These are phyloP conservation scores for Silene coronaria DNA, from an alignment of 179 eudicot species.

Conservation along the genomic window DNA sequence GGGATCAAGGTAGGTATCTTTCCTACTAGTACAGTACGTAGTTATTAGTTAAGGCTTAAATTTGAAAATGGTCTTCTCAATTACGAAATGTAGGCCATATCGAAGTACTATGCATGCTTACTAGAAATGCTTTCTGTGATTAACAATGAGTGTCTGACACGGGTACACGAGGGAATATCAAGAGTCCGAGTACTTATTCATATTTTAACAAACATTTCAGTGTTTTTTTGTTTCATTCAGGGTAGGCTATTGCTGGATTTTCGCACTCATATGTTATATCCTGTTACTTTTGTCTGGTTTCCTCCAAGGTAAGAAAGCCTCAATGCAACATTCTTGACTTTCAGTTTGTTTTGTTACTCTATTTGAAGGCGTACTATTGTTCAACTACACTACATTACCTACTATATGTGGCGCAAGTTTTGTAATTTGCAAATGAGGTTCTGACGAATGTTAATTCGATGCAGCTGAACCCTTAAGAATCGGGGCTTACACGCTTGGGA, in stretches of 20 bases:
- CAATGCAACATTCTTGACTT: background rate
- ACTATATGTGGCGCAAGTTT: background rate
- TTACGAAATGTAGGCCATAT: no score
- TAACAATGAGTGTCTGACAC: no score
- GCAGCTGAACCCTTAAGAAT: slow-evolving; percentile 32
- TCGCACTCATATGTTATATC: slow-evolving; percentile 70
- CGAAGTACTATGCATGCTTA: no score
- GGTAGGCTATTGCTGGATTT: slow-evolving; percentile 89
- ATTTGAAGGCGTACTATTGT: background rate
- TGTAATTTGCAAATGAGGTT: background rate
- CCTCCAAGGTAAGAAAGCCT: slow-evolving; percentile 59
- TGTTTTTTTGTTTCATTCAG: slow-evolving; percentile 54
- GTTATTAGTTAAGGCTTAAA: no score
- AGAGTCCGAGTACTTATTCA: background rate
- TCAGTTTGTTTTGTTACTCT: no score
- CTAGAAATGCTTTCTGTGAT: no score
- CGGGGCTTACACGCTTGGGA: slow-evolving; percentile 50
- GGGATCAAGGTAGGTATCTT: no score
- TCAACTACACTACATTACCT: no score
- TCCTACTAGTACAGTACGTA: no score
- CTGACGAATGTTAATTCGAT: background rate
- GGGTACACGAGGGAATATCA: no score
- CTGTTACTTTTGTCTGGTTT: slow-evolving; percentile 81
- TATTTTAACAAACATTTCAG: background rate
- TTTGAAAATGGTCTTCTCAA: no score